Base-by-base conservation (phyloP, 1,139 yeast genomes). In the Kluyveromyces marxianus region DNA sequence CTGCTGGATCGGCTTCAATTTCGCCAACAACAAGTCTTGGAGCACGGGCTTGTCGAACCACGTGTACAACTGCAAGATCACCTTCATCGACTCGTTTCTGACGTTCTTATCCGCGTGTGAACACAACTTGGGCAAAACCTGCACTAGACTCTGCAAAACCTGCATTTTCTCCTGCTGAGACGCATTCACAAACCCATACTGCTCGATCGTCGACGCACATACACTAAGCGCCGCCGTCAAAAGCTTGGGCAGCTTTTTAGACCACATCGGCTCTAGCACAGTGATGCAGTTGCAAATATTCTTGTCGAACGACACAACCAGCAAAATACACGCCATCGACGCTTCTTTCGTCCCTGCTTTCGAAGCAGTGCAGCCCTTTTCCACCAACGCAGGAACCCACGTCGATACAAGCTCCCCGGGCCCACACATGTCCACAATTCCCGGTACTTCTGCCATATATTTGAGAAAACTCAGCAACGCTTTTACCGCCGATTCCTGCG, bases 1-100 rank as follows among this genome's bases (percentile, higher is more conserved):
- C 64, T 88, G 94, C 63, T 92, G 97, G 10, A 89, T 88, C 0
- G 97, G 96, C 61, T 92, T 92, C 62, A 92, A 71, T 31, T 80
- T 81, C 2, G 83, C 77, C 49, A 89, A 76, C 37, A 89, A 67
- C 0, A 80, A 63, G 10, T 75, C 71, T 44, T 79, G 79, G 43
- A 88, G 69, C 4, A 60, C 41, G 0, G 80, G 71, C 29, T 73
- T 78, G 3, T 94, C 95, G 63, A 85, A 75, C 86, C 95, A 86
- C 51, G 79, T 76, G 62, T 83, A 81, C 28, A 90, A 61, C 50
- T 81, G 88, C 2, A 87, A 79, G 0, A 90, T 72, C 52, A 92
- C 69, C 41, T 74, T 72, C 6, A 83, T 75, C 2, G 96, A 79
- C 59, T 87, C 96, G 1, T 81, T 78, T 59, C 98, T 76, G 5